A percentile compares a stretch with the other conserved stretches of the same genome.
These are phyloP conservation scores for Echinosophora koreensis DNA, from an alignment of 306 rosid species.

Conservation along the genomic window DNA sequence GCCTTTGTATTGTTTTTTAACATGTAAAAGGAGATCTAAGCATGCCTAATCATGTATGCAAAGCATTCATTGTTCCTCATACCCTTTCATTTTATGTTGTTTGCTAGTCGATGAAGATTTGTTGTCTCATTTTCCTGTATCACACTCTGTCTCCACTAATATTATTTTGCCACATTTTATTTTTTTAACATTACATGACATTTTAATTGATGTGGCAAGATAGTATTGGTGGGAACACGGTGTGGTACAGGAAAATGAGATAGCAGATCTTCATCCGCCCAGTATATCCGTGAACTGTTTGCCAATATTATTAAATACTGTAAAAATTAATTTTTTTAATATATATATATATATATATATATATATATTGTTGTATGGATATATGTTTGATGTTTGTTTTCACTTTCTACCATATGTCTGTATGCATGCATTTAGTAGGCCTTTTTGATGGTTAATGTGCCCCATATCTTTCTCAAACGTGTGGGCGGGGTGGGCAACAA, in stretches of 20 bases:
- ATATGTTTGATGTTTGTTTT: slow-evolving; percentile 5
- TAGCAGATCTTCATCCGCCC: too few species aligned
- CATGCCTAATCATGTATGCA: slow-evolving; percentile 22
- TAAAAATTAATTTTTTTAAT: slow-evolving; percentile 7
- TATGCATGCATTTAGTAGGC: slow-evolving; percentile 46
- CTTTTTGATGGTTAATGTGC: slow-evolving; percentile 42
- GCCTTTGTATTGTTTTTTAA: slow-evolving; percentile 11
- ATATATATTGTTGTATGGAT: too few species aligned
- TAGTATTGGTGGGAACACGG: too few species aligned
- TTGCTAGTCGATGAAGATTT: too few species aligned
- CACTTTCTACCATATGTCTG: slow-evolving; percentile 13
- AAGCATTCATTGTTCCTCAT: slow-evolving; percentile 19
- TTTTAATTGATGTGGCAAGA: too few species aligned
- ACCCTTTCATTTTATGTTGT: slow-evolving; percentile 15
- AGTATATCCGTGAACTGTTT: slow-evolving; percentile 6
- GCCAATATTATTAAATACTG: slow-evolving; percentile 1
- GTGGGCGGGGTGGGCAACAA: slow-evolving; percentile 50
- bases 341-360: slow-evolving; percentile 1
- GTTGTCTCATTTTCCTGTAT: too few species aligned
- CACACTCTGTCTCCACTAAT: too few species aligned
- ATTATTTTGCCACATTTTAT: too few species aligned
- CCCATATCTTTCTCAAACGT: slow-evolving; percentile 46
- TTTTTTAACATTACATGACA: too few species aligned
- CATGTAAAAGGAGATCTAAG: slow-evolving; percentile 11
- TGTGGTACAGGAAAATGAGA: too few species aligned